A percentile compares a stretch with the other conserved stretches of the same genome.
Conservation (phyloP, 1,139 yeast species). For the Geotrichum fermentans region DNA sequence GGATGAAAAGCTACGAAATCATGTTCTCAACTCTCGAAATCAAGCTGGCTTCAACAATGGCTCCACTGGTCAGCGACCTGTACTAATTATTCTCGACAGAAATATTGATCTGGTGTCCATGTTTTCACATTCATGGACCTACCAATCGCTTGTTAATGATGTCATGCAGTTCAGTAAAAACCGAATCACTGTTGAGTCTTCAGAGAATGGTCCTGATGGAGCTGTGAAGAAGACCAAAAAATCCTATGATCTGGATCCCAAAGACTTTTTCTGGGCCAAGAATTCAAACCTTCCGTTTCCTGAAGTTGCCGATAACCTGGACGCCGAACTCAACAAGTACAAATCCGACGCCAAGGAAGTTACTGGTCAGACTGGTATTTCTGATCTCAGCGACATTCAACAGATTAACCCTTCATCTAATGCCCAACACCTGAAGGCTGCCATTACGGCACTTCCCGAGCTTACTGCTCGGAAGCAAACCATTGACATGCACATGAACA, state of each 20-base stretch:
- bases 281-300: constrained; percentile 92
- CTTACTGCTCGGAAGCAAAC: constrained; percentile 81
- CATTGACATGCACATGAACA: constrained; percentile 96
- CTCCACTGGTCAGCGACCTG: constrained; percentile 51
- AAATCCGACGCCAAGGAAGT: constrained; percentile 83
- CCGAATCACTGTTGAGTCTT: constrained; percentile 54
- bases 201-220: constrained; percentile 40
- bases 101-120: constrained; percentile 85
- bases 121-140: constrained; percentile 97
- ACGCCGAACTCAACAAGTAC: constrained; percentile 70
- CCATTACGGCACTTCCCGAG: constrained; percentile 89
- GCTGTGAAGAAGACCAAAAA: constrained; percentile 42
- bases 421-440: constrained; percentile 72
- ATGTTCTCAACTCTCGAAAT: constrained; percentile 63
- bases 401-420: constrained; percentile 44
- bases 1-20: constrained; percentile 77
- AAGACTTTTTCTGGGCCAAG: constrained; percentile 84
- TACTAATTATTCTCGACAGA: constrained; percentile 77
- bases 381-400: constrained; percentile 57
- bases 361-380: constrained; percentile 72
- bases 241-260: constrained; percentile 81
- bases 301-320: constrained; percentile 95
- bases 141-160: constrained; percentile 93
- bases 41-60: constrained; percentile 23
- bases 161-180: constrained; percentile 78